These are phyloP conservation scores for Hyaloscypha variabilis DNA, from an alignment of 495 filamentous ascomycete genomes.

Conservation along the genomic window DNA sequence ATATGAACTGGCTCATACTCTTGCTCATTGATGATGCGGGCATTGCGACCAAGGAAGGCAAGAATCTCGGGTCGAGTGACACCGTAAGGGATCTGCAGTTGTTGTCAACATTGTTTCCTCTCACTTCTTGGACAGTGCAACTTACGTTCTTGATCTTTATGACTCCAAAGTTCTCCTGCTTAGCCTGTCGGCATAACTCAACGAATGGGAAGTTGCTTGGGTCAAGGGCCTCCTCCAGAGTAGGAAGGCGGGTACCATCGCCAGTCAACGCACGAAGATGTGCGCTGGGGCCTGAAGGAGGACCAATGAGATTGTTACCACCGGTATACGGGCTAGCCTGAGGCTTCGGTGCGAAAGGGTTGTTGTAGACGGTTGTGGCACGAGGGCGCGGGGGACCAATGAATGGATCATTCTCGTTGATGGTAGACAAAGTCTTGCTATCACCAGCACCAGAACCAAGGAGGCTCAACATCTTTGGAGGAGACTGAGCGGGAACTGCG, in stretches of 20 bases:
- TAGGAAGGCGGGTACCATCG: constrained; percentile 30
- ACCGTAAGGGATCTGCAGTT: constrained; percentile 65
- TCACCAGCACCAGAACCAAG: constrained; percentile 19
- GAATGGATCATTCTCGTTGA: constrained; percentile 20
- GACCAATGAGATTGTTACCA: background rate
- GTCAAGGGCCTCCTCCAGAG: constrained; percentile 34
- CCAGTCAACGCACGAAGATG: constrained; percentile 17
- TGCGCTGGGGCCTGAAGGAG: constrained; percentile 3
- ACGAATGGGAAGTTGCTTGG: constrained; percentile 44
- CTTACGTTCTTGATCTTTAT: constrained; percentile 42
- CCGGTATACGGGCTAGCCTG: background rate
- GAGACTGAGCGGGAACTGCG: background rate
- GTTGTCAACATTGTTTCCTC: constrained; percentile 9
- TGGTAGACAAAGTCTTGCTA: background rate
- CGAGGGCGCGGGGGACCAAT: background rate
- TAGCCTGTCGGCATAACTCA: constrained; percentile 34
- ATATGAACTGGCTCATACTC: constrained; percentile 70
- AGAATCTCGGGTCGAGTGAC: constrained; percentile 68
- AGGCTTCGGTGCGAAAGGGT: constrained; percentile 1
- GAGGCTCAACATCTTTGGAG: constrained; percentile 27
- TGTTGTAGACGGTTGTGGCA: background rate
- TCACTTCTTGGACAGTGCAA: background rate
- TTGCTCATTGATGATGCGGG: constrained; percentile 53
- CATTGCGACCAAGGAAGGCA: constrained; percentile 70
- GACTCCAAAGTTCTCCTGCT: constrained; percentile 34